These are phyloP conservation scores for Ceratobasidium sp. DNA, from an alignment of 1,284 basidiomycete genomes.

Conservation along the genomic window DNA sequence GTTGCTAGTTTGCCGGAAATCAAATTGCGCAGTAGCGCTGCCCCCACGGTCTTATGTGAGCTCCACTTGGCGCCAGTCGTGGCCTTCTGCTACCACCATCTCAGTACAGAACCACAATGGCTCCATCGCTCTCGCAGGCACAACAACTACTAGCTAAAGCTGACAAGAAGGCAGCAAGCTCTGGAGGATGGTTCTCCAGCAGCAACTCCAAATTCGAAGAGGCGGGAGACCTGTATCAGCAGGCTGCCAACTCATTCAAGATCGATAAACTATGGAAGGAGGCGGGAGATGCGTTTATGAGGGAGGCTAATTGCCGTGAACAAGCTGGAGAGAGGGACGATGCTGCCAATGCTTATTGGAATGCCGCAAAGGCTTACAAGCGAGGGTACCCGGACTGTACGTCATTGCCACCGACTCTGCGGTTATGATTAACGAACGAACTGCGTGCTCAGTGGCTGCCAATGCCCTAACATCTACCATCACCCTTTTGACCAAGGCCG, in stretches of 20 bases:
- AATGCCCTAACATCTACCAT: slow-evolving; percentile 89
- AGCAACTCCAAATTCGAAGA: slow-evolving; percentile 85
- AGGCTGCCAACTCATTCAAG: slow-evolving; percentile 96
- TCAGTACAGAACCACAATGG: slow-evolving; percentile 47
- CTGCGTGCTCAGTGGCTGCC: slow-evolving; percentile 73
- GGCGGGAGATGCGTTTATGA: slow-evolving; percentile 84
- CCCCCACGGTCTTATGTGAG: slow-evolving; percentile 34
- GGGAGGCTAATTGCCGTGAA: slow-evolving; percentile 91
- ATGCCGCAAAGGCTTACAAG: slow-evolving; percentile 95
- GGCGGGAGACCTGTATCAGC: slow-evolving; percentile 91
- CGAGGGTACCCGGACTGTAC: slow-evolving; percentile 81
- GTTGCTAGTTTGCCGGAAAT: slow-evolving; percentile 7
- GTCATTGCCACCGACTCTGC: slow-evolving; percentile 49
- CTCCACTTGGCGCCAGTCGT: neutral
- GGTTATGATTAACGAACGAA: slow-evolving; percentile 43
- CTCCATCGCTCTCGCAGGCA: slow-evolving; percentile 64
- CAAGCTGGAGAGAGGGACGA: slow-evolving; percentile 85
- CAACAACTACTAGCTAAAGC: slow-evolving; percentile 80
- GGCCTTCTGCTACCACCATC: slow-evolving; percentile 12
- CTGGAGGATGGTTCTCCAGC: slow-evolving; percentile 83
- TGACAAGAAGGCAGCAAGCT: slow-evolving; percentile 88
- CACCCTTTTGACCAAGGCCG: slow-evolving; percentile 79
- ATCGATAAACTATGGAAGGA: slow-evolving; percentile 91
- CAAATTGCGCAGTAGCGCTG: slow-evolving; percentile 11
- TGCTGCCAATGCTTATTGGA: slow-evolving; percentile 97